A percentile compares a stretch with the other conserved stretches of the same genome.
Conservation (phyloP, 495 filamentous ascomycete genomes). For the Recurvomyces mirabilis region DNA sequence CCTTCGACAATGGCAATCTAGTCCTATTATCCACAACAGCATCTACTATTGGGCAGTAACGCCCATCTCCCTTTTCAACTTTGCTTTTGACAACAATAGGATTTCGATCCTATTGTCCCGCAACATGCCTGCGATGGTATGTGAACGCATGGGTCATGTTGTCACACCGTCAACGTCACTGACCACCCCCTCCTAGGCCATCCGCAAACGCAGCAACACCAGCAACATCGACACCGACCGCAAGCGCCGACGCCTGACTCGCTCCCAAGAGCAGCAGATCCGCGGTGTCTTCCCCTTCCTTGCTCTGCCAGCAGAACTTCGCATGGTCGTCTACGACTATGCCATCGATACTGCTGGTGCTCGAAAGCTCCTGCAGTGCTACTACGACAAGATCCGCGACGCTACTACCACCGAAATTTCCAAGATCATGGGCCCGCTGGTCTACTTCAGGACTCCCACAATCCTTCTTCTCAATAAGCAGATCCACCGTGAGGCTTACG, state of each 20-base stretch:
- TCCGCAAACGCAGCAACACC: too few species aligned
- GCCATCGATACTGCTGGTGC: conserved; percentile 5
- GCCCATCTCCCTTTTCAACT: not conserved
- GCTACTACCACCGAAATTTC: conserved; percentile 5
- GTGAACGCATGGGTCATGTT: not conserved
- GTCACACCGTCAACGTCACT: not conserved
- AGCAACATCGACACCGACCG: not conserved
- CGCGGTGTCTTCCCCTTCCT: conserved; percentile 16
- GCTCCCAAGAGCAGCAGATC: conserved; percentile 6
- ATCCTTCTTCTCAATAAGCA: conserved; percentile 22
- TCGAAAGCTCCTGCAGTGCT: conserved; percentile 5
- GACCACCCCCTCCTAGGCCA: too few species aligned
- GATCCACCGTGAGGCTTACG: conserved; percentile 14
- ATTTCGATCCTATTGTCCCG: conserved; percentile 10
- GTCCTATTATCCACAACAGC: not conserved
- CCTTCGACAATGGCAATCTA: conserved; percentile 11
- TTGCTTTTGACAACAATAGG: conserved; percentile 12
- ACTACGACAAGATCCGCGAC: conserved; percentile 10
- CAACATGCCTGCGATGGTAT: conserved; percentile 1
- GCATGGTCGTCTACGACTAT: conserved; percentile 17
- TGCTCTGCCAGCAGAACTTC: conserved; percentile 18
- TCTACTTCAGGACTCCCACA: conserved; percentile 20
- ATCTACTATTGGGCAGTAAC: too few species aligned
- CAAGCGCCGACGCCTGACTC: conserved; percentile 11
- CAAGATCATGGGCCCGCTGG: not conserved